These are phyloP conservation scores for Westerdykella aurantiaca DNA, from an alignment of 2,329 filamentous ascomycete species.

Conservation along the genomic window DNA sequence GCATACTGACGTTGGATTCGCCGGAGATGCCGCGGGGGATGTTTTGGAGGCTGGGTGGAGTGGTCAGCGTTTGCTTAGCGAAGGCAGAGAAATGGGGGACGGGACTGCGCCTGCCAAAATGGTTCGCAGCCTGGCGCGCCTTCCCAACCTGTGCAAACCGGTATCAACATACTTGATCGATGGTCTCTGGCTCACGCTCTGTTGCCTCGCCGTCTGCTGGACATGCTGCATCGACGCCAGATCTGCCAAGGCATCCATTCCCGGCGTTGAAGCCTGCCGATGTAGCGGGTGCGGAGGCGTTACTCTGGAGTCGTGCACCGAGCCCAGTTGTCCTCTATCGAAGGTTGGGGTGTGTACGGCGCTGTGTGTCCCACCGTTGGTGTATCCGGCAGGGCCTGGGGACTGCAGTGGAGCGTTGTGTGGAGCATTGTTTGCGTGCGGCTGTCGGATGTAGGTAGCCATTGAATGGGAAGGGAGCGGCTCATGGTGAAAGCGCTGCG, in stretches of 20 bases:
- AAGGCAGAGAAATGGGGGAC: not conserved
- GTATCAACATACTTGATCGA: conserved; percentile 32
- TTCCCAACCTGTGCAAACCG: not conserved
- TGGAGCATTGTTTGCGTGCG: conserved; percentile 1
- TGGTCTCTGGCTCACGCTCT: conserved; percentile 27
- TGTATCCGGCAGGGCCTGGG: conserved; percentile 20
- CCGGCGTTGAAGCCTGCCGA: conserved; percentile 41
- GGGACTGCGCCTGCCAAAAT: not conserved
- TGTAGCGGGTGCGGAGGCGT: conserved; percentile 32
- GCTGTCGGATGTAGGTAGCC: not conserved
- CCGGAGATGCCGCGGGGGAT: conserved; percentile 38
- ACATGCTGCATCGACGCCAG: conserved; percentile 44
- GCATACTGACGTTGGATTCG: conserved; percentile 41
- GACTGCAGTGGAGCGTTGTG: conserved; percentile 20
- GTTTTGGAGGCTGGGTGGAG: conserved; percentile 19
- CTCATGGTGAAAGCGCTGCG: conserved; percentile 14
- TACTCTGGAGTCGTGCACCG: conserved; percentile 30
- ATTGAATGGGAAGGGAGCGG: not conserved
- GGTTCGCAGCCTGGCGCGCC: not conserved
- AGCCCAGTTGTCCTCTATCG: conserved; percentile 15
- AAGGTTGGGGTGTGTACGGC: conserved; percentile 26
- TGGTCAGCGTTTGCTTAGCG: conserved; percentile 6
- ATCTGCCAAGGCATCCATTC: conserved; percentile 48
- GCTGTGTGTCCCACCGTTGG: conserved; percentile 29
- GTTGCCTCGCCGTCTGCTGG: conserved; percentile 39